Percentiles rank a stretch among this genome's conserved stretches.
phyloP scores from a whole-genome alignment of 768 basidiomycete genomes.

The Pisolithus orientalis region DNA sequence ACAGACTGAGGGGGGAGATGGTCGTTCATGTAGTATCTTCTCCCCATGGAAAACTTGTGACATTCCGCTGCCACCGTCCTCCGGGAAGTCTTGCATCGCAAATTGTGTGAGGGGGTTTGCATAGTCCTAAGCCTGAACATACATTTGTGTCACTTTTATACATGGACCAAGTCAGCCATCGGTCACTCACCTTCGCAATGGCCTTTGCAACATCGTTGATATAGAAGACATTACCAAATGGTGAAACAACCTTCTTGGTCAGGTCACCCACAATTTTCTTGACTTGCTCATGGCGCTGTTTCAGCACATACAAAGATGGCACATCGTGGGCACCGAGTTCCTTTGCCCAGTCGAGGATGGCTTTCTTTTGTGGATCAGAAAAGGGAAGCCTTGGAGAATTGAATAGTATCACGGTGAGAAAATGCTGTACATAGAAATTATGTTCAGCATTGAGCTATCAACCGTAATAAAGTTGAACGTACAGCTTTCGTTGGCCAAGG shows the following conservation, averaged over 20 bases:
- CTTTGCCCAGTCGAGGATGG: constrained; percentile 23
- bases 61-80: constrained; percentile 14
- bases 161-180: not conserved
- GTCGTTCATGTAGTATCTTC: constrained; percentile 25
- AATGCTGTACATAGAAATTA: constrained; percentile 10
- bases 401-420: constrained; percentile 23
- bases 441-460: not conserved
- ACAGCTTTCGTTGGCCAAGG: not conserved
- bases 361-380: constrained; percentile 21
- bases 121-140: constrained; percentile 15
- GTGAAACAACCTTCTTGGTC: constrained; percentile 12
- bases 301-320: constrained; percentile 13
- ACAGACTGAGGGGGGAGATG: constrained; percentile 20
- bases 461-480: not conserved
- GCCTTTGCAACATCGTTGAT: constrained; percentile 6
- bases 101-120: constrained; percentile 16
- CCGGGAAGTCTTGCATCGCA: constrained; percentile 24
- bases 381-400: constrained; percentile 24
- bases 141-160: too few relatives aligned
- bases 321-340: constrained; percentile 19
- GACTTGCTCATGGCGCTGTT: not conserved
- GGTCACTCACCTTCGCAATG: constrained; percentile 4
- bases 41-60: constrained; percentile 20
- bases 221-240: constrained; percentile 22
- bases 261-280: constrained; percentile 14